phyloP scores from a whole-genome alignment of 805 yeast species.

The Kazachstania psychrophila region DNA sequence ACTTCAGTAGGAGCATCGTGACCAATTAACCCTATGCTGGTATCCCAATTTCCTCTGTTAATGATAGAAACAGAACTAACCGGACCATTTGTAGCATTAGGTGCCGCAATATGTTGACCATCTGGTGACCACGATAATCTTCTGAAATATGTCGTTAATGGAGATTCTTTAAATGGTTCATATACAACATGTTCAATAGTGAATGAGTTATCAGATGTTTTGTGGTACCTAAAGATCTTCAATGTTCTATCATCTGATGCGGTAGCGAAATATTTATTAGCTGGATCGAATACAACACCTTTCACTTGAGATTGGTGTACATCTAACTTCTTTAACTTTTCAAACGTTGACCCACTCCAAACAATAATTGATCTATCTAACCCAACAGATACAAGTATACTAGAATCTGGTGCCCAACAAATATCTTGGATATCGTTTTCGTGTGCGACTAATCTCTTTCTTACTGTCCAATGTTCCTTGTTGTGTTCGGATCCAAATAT shows the following conservation, averaged over 20 bases:
- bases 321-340: conserved; percentile 73
- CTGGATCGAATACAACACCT: conserved; percentile 96
- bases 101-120: conserved; percentile 78
- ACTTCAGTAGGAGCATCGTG: conserved; percentile 84
- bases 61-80: conserved; percentile 65
- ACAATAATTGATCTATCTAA: conserved; percentile 85
- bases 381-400: conserved; percentile 86
- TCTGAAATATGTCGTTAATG: conserved; percentile 83
- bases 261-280: conserved; percentile 94
- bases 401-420: conserved; percentile 96
- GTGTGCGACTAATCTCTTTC: conserved; percentile 89
- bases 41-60: conserved; percentile 72
- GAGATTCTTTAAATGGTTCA: conserved; percentile 82
- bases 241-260: conserved; percentile 93
- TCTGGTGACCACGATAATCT: conserved; percentile 87
- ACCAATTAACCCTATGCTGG: conserved; percentile 65
- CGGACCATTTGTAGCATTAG: conserved; percentile 80
- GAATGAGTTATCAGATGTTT: conserved; percentile 64
- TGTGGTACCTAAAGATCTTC: conserved; percentile 77
- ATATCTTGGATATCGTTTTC: conserved; percentile 96
- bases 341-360: conserved; percentile 91
- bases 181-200: conserved; percentile 75
- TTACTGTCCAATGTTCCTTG: conserved; percentile 87
- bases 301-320: conserved; percentile 92
- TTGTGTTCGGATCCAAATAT: conserved; percentile 71